These are phyloP conservation scores for Leptodermis oblonga DNA, from an alignment of 257 asterid genomes.

Conservation along the genomic window DNA sequence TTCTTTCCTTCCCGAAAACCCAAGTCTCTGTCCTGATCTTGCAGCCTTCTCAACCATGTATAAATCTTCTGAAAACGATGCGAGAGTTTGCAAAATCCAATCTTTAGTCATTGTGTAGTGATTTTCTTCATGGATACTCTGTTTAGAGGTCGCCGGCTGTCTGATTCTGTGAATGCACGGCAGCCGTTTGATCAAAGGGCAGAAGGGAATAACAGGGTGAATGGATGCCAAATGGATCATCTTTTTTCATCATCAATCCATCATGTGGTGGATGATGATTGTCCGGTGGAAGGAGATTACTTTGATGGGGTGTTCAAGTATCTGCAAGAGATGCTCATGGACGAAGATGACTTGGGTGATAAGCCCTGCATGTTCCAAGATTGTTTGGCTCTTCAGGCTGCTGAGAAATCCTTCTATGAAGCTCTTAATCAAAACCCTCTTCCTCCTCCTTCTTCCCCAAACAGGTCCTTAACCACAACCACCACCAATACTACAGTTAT, in stretches of 20 bases:
- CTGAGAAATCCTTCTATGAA: constrained; percentile 56
- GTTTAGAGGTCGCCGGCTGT: background rate
- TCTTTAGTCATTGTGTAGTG: background rate
- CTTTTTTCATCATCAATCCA: background rate
- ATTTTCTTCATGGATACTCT: constrained; percentile 5
- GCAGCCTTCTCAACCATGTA: background rate
- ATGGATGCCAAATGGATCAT: constrained; percentile 10
- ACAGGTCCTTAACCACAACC: constrained; percentile 1
- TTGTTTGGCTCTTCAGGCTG: constrained; percentile 59
- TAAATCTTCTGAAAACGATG: no score
- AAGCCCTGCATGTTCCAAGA: constrained; percentile 57
- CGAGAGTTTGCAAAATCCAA: background rate
- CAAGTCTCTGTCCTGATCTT: background rate
- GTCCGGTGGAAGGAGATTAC: constrained; percentile 43
- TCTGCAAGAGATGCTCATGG: constrained; percentile 63
- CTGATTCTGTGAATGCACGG: background rate
- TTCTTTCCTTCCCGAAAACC: no score
- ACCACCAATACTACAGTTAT: background rate
- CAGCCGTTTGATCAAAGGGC: background rate
- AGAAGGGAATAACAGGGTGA: background rate
- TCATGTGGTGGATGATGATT: background rate
- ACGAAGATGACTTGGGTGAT: constrained; percentile 53
- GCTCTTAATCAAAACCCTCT: constrained; percentile 30
- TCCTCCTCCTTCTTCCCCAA: background rate
- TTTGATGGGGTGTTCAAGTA: constrained; percentile 53